Conservation (phyloP, 2,329 filamentous ascomycete species). For the Scopulariopsis brevicaulis region DNA sequence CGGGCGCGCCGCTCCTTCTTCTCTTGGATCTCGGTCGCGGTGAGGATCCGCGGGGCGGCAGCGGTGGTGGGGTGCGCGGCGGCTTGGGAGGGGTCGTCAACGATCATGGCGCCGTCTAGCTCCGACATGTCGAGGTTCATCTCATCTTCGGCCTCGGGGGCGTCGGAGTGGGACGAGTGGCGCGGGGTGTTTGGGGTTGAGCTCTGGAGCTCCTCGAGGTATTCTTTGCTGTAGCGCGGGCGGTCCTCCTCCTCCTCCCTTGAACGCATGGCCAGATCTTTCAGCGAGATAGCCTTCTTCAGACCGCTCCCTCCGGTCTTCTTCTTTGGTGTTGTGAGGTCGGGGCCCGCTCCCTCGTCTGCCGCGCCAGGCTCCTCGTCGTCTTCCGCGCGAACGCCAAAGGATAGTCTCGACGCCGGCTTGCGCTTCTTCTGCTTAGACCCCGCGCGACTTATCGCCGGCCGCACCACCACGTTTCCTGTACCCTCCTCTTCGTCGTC, state of each 20-base stretch:
- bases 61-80: conserved; percentile 10
- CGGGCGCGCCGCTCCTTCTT: conserved; percentile 85
- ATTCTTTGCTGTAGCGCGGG: conserved; percentile 77
- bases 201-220: conserved; percentile 73
- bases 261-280: conserved; percentile 42
- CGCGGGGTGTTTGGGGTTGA: conserved; percentile 73
- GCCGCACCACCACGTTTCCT: conserved; percentile 36
- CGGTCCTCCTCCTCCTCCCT: conserved; percentile 52
- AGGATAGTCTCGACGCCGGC: conserved; percentile 58
- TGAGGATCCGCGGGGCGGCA: conserved; percentile 48
- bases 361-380: conserved; percentile 30
- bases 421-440: conserved; percentile 61
- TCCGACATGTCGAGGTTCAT: conserved; percentile 49
- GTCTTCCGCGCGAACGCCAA: conserved; percentile 50
- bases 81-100: conserved; percentile 30
- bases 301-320: conserved; percentile 39
- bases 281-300: conserved; percentile 40
- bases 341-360: conserved; percentile 26
- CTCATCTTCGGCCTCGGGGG: conserved; percentile 22
- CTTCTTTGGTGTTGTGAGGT: conserved; percentile 53
- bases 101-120: conserved; percentile 53
- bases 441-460: conserved; percentile 30
- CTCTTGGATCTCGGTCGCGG: conserved; percentile 75
- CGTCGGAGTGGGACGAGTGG: not conserved
- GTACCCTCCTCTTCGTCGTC: conserved; percentile 29